Evolutionary conservation across 768 basidiomycete species (phyloP).

Genomic region (Hygrophorus russula): DNA sequence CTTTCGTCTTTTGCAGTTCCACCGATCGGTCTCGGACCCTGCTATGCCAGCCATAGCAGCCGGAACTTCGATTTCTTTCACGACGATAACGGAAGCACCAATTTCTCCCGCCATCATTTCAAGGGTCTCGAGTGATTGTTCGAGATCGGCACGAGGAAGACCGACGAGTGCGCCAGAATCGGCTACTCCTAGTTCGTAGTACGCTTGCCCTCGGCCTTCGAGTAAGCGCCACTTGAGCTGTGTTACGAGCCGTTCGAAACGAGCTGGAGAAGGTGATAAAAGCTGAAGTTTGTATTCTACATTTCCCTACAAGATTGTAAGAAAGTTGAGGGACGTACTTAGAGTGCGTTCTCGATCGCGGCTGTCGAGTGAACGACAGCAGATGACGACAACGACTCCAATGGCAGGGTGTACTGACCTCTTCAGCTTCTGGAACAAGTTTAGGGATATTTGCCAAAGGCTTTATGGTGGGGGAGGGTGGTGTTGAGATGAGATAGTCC

Average conservation of each 20-base stretch:
- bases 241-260: conserved; percentile 78
- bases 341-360: too few species aligned
- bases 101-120: conserved; percentile 93
- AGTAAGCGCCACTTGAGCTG: conserved; percentile 93
- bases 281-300: conserved; percentile 94
- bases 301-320: conserved; percentile 37
- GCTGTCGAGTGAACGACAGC: too few species aligned
- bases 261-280: conserved; percentile 61
- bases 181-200: conserved; percentile 76
- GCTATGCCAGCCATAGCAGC: conserved; percentile 33
- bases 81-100: conserved; percentile 83
- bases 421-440: conserved; percentile 68
- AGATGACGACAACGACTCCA: too few species aligned
- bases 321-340: neutral
- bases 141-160: conserved; percentile 60
- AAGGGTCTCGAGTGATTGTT: conserved; percentile 74
- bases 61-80: conserved; percentile 80
- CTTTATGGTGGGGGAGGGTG: conserved; percentile 28
- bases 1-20: conserved; percentile 25
- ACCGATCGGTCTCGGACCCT: conserved; percentile 22
- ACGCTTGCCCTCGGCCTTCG: conserved; percentile 75
- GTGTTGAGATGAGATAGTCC: conserved; percentile 59
- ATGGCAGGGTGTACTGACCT: conserved; percentile 15
- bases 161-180: conserved; percentile 87
- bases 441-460: conserved; percentile 37